phyloP scores from a whole-genome alignment of 768 basidiomycete genomes.

The Tulasnella sp. region DNA sequence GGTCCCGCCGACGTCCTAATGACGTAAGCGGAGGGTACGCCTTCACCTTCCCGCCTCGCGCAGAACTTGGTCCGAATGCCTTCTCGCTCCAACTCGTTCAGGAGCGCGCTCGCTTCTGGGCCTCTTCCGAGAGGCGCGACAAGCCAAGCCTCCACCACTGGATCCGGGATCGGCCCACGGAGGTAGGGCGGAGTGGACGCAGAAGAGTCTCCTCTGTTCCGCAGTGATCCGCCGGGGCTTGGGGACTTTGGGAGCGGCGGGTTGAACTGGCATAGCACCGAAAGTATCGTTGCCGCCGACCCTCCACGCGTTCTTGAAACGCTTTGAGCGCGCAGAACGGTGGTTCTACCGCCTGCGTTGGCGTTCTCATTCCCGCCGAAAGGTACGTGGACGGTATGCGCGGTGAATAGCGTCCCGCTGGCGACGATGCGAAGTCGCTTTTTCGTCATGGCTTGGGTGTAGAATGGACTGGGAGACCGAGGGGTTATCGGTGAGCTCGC shows the following conservation, averaged over 20 bases:
- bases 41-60: slow-evolving; percentile 58
- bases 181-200: background rate
- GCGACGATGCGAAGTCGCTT: slow-evolving; percentile 38
- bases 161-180: background rate
- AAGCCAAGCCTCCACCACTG: slow-evolving; percentile 50
- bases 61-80: slow-evolving; percentile 62
- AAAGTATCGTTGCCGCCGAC: slow-evolving; percentile 56
- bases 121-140: slow-evolving; percentile 66
- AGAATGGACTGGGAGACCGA: slow-evolving; percentile 1
- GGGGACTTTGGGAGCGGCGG: background rate
- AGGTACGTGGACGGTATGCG: slow-evolving; percentile 55
- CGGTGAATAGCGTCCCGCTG: slow-evolving; percentile 69
- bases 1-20: slow-evolving; percentile 39
- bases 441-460: background rate
- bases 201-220: background rate
- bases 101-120: slow-evolving; percentile 51
- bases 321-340: slow-evolving; percentile 57
- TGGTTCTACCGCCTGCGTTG: slow-evolving; percentile 40
- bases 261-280: slow-evolving; percentile 57
- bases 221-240: background rate
- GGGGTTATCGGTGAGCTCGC: background rate
- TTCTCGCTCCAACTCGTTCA: slow-evolving; percentile 51
- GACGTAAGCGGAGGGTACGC: slow-evolving; percentile 75
- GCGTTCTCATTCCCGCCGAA: slow-evolving; percentile 20
- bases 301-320: slow-evolving; percentile 60